Conservation (phyloP, 208 protist species). For the Sergeia podlipaevii region DNA sequence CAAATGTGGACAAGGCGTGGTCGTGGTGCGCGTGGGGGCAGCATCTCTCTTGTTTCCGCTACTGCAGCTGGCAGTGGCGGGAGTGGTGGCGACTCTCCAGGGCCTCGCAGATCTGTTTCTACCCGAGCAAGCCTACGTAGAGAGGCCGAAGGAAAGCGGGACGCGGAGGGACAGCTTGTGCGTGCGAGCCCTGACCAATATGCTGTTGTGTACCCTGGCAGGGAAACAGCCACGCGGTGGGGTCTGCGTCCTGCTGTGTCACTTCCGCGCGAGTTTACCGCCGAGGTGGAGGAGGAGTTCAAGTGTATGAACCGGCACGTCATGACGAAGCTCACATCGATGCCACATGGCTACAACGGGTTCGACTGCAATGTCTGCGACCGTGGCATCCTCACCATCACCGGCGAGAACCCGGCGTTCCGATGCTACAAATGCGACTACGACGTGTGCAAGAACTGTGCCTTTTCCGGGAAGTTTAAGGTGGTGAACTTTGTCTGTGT, state of each 20-base stretch:
- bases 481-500: conserved; percentile 85
- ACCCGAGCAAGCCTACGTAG: conserved; percentile 54
- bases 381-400: conserved; percentile 67
- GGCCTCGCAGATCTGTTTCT: conserved; percentile 29
- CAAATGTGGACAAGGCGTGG: conserved; percentile 16
- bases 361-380: conserved; percentile 91
- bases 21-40: conserved; percentile 31
- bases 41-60: conserved; percentile 42
- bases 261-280: conserved; percentile 65
- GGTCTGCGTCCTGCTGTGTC: conserved; percentile 67
- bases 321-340: conserved; percentile 82
- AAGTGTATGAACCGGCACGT: conserved; percentile 82
- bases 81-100: conserved; percentile 11
- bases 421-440: conserved; percentile 91
- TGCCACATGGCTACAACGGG: conserved; percentile 80
- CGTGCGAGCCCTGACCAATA: conserved; percentile 67
- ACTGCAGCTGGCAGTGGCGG: not conserved
- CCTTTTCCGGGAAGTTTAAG: conserved; percentile 63
- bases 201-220: conserved; percentile 71
- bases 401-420: conserved; percentile 55
- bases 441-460: conserved; percentile 82
- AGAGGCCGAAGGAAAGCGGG: conserved; percentile 14
- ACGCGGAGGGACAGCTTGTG: conserved; percentile 37
- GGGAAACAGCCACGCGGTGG: conserved; percentile 71
- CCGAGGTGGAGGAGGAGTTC: conserved; percentile 44